Conservation (phyloP, 345 rosid species). For the Arabidopsis suecica region DNA sequence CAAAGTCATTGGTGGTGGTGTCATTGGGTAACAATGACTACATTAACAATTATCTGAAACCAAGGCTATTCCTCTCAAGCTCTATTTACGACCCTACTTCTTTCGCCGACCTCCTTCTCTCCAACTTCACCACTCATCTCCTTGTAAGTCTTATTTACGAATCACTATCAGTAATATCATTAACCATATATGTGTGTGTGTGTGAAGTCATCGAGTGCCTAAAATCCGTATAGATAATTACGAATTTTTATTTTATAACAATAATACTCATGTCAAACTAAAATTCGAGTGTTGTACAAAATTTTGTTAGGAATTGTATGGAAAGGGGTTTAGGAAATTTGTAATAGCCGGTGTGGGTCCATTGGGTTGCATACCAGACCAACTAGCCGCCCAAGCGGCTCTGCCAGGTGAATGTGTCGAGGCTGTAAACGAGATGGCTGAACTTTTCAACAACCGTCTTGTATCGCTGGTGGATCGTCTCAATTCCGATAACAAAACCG, state of each 20-base stretch:
- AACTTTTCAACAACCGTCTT: conserved; percentile 53
- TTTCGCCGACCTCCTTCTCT: conserved; percentile 64
- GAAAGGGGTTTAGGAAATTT: conserved; percentile 71
- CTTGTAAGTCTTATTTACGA: conserved; percentile 42
- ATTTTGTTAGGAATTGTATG: conserved; percentile 49
- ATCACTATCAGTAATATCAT: neutral
- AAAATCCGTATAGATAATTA: neutral
- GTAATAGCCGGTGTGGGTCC: conserved; percentile 65
- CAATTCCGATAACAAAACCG: conserved; percentile 38
- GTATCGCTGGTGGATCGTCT: conserved; percentile 58
- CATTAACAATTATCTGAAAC: conserved; percentile 75
- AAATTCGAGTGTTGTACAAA: neutral
- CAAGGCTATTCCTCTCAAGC: conserved; percentile 56
- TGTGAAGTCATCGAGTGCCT: neutral
- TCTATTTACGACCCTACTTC: conserved; percentile 55
- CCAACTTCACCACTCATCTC: conserved; percentile 55
- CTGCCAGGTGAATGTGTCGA: conserved; percentile 52
- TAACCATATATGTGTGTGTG: neutral
- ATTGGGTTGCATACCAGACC: conserved; percentile 70
- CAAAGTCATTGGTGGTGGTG: conserved; percentile 67
- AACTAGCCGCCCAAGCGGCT: conserved; percentile 50
- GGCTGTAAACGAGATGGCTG: conserved; percentile 54
- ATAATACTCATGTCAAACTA: neutral
- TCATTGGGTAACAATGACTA: conserved; percentile 82
- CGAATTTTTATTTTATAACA: neutral